phyloP scores from a whole-genome alignment of 345 rosid genomes.

The Syzygium aromaticum region DNA sequence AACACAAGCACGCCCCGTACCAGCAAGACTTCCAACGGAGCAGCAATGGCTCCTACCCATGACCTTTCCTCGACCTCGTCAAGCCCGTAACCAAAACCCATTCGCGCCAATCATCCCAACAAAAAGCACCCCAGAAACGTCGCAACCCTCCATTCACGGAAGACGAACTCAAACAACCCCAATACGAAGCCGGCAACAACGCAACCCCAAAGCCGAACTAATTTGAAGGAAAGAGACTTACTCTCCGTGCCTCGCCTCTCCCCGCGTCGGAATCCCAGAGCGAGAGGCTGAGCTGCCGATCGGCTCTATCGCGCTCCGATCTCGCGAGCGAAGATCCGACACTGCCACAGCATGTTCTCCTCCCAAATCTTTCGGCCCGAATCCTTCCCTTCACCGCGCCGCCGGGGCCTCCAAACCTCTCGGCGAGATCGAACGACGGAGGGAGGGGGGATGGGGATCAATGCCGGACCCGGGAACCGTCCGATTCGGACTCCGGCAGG shows the following conservation, averaged over 20 bases:
- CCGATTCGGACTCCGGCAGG: background rate
- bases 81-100: background rate
- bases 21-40: background rate
- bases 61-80: background rate
- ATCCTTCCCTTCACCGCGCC: background rate
- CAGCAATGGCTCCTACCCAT: background rate
- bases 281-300: background rate
- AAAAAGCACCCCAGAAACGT: background rate
- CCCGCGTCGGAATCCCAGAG: background rate
- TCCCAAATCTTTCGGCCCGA: background rate
- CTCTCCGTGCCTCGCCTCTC: background rate
- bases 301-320: background rate
- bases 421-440: background rate
- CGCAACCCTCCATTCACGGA: background rate
- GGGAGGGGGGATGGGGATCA: background rate
- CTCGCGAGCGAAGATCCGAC: background rate
- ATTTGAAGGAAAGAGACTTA: background rate
- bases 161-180: background rate
- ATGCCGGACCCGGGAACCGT: background rate
- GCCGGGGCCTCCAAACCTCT: background rate
- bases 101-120: background rate
- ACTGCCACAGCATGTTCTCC: background rate
- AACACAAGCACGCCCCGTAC: background rate
- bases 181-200: background rate
- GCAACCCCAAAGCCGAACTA: background rate